These are phyloP conservation scores for Paecilomyces dactylethromorphus DNA, from an alignment of 2,329 filamentous ascomycete genomes.

Conservation along the genomic window DNA sequence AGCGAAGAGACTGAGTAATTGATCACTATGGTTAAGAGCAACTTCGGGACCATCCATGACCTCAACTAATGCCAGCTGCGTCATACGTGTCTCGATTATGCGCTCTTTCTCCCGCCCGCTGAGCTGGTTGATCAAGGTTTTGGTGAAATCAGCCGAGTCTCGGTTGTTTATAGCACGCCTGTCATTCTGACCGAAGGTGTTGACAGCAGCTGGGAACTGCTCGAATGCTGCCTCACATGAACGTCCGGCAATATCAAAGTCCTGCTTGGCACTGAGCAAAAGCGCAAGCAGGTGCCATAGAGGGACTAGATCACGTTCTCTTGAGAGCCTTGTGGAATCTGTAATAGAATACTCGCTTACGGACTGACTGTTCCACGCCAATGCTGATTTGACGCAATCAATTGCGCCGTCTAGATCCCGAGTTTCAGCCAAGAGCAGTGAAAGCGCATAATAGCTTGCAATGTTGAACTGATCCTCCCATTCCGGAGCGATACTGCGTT, in stretches of 20 bases:
- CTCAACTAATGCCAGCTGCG: slow-evolving; percentile 78
- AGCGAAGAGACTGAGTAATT: slow-evolving; percentile 74
- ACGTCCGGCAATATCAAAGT: slow-evolving; percentile 71
- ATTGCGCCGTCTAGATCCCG: slow-evolving; percentile 75
- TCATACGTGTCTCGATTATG: slow-evolving; percentile 93
- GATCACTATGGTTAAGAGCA: slow-evolving; percentile 81
- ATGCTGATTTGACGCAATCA: slow-evolving; percentile 69
- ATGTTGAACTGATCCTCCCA: slow-evolving; percentile 62
- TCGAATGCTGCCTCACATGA: slow-evolving; percentile 89
- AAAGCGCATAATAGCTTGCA: slow-evolving; percentile 72
- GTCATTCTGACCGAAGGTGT: slow-evolving; percentile 61
- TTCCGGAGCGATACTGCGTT: slow-evolving; percentile 63
- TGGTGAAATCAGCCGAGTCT: slow-evolving; percentile 12
- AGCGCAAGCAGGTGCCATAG: slow-evolving; percentile 89
- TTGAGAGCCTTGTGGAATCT: slow-evolving; percentile 24
- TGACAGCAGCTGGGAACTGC: slow-evolving; percentile 67
- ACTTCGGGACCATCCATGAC: slow-evolving; percentile 74
- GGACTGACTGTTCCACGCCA: slow-evolving; percentile 48
- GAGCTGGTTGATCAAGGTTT: slow-evolving; percentile 68
- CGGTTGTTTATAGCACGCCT: slow-evolving; percentile 27
- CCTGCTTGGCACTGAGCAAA: slow-evolving; percentile 76
- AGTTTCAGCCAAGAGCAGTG: slow-evolving; percentile 80
- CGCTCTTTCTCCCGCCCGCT: slow-evolving; percentile 76
- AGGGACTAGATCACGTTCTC: slow-evolving; percentile 56
- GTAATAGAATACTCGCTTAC: slow-evolving; percentile 22